Percentiles rank a stretch among this genome's conserved stretches.
Evolutionary conservation across 2,329 filamentous ascomycete species (phyloP).

Genomic region (Alternaria postmessia): DNA sequence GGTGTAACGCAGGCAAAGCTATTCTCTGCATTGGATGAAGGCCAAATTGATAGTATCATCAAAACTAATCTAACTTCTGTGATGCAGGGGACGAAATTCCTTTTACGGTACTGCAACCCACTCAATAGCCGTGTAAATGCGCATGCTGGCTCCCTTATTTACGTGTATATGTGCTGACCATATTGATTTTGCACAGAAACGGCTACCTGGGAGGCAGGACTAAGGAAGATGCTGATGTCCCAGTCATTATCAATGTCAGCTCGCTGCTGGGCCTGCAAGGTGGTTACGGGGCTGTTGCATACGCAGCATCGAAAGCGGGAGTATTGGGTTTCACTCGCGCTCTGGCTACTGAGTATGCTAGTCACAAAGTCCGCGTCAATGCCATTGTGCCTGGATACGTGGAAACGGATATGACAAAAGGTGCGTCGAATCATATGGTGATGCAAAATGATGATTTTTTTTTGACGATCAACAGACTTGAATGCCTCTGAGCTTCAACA

Average conservation of each 20-base stretch:
- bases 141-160: not conserved
- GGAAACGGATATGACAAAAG: conserved; percentile 78
- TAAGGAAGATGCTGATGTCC: conserved; percentile 11
- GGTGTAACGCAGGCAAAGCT: conserved; percentile 73
- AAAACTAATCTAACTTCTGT: conserved; percentile 75
- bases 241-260: conserved; percentile 80
- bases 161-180: not conserved
- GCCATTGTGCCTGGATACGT: conserved; percentile 85
- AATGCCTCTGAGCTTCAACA: conserved; percentile 46
- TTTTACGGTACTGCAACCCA: conserved; percentile 50
- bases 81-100: conserved; percentile 66
- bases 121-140: too few species aligned
- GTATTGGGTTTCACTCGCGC: conserved; percentile 75
- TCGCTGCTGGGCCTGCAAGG: conserved; percentile 76
- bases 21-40: conserved; percentile 63
- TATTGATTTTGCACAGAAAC: not conserved
- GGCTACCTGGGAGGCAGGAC: conserved; percentile 39
- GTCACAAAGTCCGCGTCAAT: conserved; percentile 75
- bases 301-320: conserved; percentile 83
- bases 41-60: conserved; percentile 66
- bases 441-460: too few species aligned
- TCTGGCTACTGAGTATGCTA: conserved; percentile 69
- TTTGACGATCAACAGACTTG: conserved; percentile 45
- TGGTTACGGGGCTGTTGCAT: conserved; percentile 74
- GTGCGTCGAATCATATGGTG: conserved; percentile 54